Conservation (phyloP, 805 yeast species). For the Candida schatavii region DNA sequence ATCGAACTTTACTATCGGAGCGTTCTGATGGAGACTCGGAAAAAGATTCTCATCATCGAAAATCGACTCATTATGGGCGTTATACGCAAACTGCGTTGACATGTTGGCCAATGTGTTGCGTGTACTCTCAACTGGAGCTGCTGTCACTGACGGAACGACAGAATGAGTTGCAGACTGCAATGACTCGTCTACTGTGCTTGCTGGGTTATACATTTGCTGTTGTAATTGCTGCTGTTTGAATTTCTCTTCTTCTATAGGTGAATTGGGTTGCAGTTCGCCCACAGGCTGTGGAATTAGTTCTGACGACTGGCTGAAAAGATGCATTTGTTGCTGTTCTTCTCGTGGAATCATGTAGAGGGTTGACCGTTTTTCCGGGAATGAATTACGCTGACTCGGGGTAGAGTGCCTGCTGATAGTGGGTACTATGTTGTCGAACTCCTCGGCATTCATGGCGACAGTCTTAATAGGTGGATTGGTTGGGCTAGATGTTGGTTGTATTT, state of each 20-base stretch:
- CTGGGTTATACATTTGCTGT: not conserved
- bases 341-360: constrained; percentile 1
- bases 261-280: not conserved
- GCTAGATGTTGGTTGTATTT: too few relatives aligned
- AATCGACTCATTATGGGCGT: constrained; percentile 34
- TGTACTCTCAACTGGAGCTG: not conserved
- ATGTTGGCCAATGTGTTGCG: constrained; percentile 9
- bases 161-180: constrained; percentile 1
- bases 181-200: not conserved
- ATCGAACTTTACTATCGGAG: constrained; percentile 32
- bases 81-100: constrained; percentile 19
- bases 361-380: not conserved
- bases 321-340: constrained; percentile 1
- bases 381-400: not conserved
- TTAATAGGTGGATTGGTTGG: too few relatives aligned
- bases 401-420: constrained; percentile 2
- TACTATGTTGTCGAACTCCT: constrained; percentile 3
- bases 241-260: not conserved
- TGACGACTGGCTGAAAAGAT: constrained; percentile 2
- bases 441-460: constrained; percentile 6
- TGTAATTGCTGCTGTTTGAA: not conserved
- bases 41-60: constrained; percentile 35
- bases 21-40: constrained; percentile 22
- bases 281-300: not conserved
- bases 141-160: not conserved